Evolutionary conservation across 345 rosid species (phyloP), one percentile per base, ranked within the genome.

Genomic region (Linum lewisii): DNA sequence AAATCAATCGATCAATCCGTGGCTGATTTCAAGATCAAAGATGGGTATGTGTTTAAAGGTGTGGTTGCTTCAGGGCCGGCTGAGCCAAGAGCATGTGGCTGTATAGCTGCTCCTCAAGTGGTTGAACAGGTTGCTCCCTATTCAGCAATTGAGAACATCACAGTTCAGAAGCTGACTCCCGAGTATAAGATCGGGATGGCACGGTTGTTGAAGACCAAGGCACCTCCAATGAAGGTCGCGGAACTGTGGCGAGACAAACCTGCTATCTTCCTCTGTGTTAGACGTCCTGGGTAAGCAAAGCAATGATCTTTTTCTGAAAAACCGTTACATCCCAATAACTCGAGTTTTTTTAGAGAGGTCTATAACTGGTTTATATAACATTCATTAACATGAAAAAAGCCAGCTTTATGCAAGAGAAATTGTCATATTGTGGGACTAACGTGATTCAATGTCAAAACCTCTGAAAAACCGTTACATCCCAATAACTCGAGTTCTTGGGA

Each of bases 201-300:
- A 54, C 77, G 78, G 57, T 66, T 82, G 67, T 83, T 77, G 58
- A 81, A 72, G 63, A 65, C 78, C 29, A 74, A 63, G 63, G 57
- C 83, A n/a, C 86, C 84, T 53, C 83, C 84, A 20, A 81, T 81
- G 80, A 85, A 79, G 73, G 86, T 86, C 54, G 74, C 78, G 5
- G 75, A 72, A 26, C 56, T 85, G 15, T 85, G 88, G 86, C 77
- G 69, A 36, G 80, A 82, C 36, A 82, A 72, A 54, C 80, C 88
- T 21, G 81, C 82, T 23, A 58, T 81, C 19, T 72, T 85, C 36
- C 75, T 85, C 57, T 85, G 86, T 69, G 72, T 82, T 58, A 77
- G 82, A 64, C 76, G 83, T 20, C 86, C 86, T 5, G 92, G 83
- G 88, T 77, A 81, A 72, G 64, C 57, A 57, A 34, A 34, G 5